Base-by-base conservation (phyloP, 129 eudicot genomes). In the Smallanthus sonchifolius region DNA sequence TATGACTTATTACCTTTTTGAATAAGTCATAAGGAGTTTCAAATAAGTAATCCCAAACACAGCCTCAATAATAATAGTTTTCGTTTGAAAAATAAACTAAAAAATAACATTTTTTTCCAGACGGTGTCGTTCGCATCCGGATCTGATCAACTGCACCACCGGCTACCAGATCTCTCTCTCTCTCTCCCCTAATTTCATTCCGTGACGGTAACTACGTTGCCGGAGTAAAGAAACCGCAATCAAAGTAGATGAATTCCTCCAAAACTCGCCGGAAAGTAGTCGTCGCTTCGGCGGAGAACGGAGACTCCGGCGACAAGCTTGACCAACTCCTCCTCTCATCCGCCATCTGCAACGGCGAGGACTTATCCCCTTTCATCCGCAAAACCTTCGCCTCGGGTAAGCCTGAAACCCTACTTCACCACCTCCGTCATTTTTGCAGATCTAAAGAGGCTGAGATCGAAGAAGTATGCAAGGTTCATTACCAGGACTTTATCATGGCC, bases 371-470 rank as follows among this genome's bases (percentile, higher is more conserved):
- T 14, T 94, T 90, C 78, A 79, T 94, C 70, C 96, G 98, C 71
- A 90, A 90, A 79, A 89, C 86, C 52, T 94, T 94, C 77, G 86
- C 93, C 32, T 82, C 98, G 5, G 93, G 96, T 52, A 94, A 90
- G 64, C 98, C 98, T 4, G 98, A 94, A 70, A 83, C 89, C 75
- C 84, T 94, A 13, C 86, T 90, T 65, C 96, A 81, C 55, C 91
- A 83, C 65, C 97, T 94, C 79, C 86, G 86, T 15, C 87, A 85
- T 67, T 90, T 94, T 81, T 11, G 88, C 36, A 84, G 90, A 74
- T 94, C 96, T 65, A 94, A 94, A 69, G 97, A 90, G 43, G 75
- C 93, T 1, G 98, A 94, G 85, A 94, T 94, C 83, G 98, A 94
- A 75, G 97, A 90, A 14, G 97, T 94, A 2, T 94, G 98, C 59